These are phyloP conservation scores for Fusarium concolor DNA, from an alignment of 2,329 filamentous ascomycete species.

Conservation along the genomic window DNA sequence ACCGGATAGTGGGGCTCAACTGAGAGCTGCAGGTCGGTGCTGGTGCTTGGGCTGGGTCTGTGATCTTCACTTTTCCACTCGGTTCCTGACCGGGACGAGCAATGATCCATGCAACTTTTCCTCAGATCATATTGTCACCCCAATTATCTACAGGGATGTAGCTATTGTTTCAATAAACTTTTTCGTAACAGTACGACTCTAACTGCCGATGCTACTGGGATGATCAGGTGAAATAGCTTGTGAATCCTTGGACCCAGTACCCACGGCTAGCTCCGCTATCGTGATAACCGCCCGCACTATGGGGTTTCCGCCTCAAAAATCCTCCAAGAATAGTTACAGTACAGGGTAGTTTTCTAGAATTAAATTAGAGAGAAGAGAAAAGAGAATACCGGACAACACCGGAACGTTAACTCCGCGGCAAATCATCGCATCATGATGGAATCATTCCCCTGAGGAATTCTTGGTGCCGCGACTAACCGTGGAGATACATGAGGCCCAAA, in stretches of 20 bases:
- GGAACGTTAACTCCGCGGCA: not conserved
- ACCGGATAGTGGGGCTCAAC: not conserved
- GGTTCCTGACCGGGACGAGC: not conserved
- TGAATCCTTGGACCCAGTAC: not conserved
- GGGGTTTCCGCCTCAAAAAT: not conserved
- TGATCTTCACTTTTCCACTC: not conserved
- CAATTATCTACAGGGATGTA: not conserved
- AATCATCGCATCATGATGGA: not conserved
- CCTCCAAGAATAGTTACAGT: not conserved
- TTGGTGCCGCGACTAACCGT: not conserved
- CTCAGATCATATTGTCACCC: constrained; percentile 2
- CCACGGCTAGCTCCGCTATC: not conserved
- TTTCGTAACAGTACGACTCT: not conserved
- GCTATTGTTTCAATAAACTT: not conserved
- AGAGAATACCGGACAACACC: not conserved
- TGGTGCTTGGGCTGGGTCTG: not conserved
- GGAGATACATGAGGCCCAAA: not conserved
- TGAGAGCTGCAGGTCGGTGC: not conserved
- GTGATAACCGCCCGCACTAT: not conserved
- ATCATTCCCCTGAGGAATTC: not conserved
- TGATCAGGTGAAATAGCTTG: not conserved
- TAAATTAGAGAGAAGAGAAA: not conserved
- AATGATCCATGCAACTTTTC: not conserved
- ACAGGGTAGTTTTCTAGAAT: not conserved
- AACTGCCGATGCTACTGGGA: not conserved